Evolutionary conservation across 2,329 filamentous ascomycete species (phyloP).

Genomic region (Grosmannia huntii): DNA sequence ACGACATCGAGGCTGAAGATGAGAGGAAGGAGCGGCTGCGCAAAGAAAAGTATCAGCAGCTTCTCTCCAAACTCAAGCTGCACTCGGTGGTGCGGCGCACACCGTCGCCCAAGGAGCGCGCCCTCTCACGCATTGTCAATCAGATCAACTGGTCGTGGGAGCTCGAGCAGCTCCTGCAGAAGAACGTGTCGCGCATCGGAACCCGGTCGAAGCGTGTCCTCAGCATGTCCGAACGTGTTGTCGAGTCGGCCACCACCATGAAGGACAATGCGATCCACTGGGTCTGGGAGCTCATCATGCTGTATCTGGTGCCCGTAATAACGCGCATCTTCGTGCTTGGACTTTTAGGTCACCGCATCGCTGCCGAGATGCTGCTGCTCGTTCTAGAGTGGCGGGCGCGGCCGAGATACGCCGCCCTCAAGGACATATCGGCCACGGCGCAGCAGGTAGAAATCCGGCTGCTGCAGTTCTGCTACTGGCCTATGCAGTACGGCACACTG

Average conservation of each 20-base stretch:
- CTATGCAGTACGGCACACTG: slow-evolving; percentile 85
- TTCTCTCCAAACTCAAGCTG: slow-evolving; percentile 77
- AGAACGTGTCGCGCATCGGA: slow-evolving; percentile 77
- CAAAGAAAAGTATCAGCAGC: slow-evolving; percentile 47
- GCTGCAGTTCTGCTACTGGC: slow-evolving; percentile 98
- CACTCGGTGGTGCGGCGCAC: slow-evolving; percentile 72
- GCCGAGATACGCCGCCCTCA: slow-evolving; percentile 70
- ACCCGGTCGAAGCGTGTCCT: slow-evolving; percentile 69
- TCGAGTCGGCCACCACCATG: slow-evolving; percentile 80
- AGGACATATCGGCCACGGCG: slow-evolving; percentile 90
- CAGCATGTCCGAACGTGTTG: slow-evolving; percentile 88
- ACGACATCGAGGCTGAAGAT: slow-evolving; percentile 57
- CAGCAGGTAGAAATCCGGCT: slow-evolving; percentile 95
- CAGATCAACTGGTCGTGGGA: slow-evolving; percentile 96
- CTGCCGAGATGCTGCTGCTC: slow-evolving; percentile 65
- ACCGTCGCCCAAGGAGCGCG: slow-evolving; percentile 70
- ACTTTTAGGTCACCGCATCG: slow-evolving; percentile 66
- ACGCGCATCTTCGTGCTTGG: slow-evolving; percentile 61
- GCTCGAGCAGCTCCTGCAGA: slow-evolving; percentile 71
- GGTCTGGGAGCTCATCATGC: slow-evolving; percentile 56
- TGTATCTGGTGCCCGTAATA: slow-evolving; percentile 68
- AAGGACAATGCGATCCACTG: slow-evolving; percentile 60
- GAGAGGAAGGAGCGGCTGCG: slow-evolving; percentile 47
- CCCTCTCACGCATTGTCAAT: slow-evolving; percentile 69
- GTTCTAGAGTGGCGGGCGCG: slow-evolving; percentile 76